Conservation (phyloP, 352 stramenopile species). For the Thraustotheca clavata region DNA sequence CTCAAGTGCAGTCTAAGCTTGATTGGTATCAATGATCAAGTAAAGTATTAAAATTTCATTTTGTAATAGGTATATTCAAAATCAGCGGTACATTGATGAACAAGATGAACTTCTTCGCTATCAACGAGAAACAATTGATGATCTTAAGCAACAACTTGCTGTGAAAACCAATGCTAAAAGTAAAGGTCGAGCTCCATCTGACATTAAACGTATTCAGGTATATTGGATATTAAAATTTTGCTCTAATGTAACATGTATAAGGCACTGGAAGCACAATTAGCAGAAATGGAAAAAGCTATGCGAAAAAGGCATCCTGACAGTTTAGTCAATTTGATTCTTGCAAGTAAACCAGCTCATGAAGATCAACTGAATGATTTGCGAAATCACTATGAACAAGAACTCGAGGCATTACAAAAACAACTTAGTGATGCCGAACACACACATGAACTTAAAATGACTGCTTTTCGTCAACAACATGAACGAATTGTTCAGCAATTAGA, state of each 20-base stretch:
- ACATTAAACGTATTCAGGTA: constrained; percentile 59
- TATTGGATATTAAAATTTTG: background rate
- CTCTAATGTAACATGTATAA: background rate
- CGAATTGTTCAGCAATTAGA: constrained; percentile 62
- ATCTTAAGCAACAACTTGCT: constrained; percentile 11
- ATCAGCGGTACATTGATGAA: constrained; percentile 67
- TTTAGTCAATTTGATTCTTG: constrained; percentile 67
- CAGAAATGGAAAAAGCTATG: constrained; percentile 72
- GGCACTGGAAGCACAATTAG: constrained; percentile 51
- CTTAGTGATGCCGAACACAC: constrained; percentile 39
- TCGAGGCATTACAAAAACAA: constrained; percentile 38
- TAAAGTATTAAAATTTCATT: background rate
- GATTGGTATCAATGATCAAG: constrained; percentile 35
- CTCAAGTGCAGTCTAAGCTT: constrained; percentile 64
- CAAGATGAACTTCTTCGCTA: constrained; percentile 54
- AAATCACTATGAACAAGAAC: constrained; percentile 29
- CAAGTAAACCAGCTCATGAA: constrained; percentile 53
- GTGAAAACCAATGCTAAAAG: background rate
- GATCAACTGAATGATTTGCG: constrained; percentile 43
- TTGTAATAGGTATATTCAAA: constrained; percentile 48
- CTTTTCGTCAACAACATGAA: constrained; percentile 75
- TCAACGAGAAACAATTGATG: constrained; percentile 27
- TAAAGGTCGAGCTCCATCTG: constrained; percentile 31
- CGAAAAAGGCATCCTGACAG: constrained; percentile 65
- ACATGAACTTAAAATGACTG: constrained; percentile 48